phyloP scores from a whole-genome alignment of 768 basidiomycete species.

The Boletus subparvulus region DNA sequence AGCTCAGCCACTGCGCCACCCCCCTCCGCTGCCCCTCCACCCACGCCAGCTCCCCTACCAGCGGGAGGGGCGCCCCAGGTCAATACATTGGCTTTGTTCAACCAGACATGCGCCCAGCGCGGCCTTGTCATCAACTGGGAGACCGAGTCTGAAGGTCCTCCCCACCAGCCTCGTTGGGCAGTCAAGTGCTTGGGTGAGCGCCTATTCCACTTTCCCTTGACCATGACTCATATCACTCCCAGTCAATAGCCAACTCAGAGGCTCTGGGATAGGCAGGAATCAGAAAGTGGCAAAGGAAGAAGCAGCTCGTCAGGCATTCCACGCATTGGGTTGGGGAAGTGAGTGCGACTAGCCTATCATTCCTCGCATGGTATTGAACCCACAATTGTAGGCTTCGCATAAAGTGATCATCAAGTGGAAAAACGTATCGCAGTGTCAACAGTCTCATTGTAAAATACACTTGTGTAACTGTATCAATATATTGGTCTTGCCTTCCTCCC shows the following conservation, averaged over 20 bases:
- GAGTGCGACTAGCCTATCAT: conserved; percentile 1
- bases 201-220: not conserved
- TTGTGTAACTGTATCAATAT: conserved; percentile 3
- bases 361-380: not conserved
- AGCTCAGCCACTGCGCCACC: conserved; percentile 18
- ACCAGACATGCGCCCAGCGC: conserved; percentile 53
- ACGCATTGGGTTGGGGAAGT: conserved; percentile 52
- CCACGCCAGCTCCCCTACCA: conserved; percentile 19
- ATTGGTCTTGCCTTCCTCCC: not conserved
- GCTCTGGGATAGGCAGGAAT: conserved; percentile 52
- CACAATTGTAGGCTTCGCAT: conserved; percentile 14
- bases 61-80: conserved; percentile 23
- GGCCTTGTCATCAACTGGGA: conserved; percentile 46
- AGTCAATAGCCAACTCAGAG: conserved; percentile 55
- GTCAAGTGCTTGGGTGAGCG: conserved; percentile 53
- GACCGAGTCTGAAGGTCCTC: conserved; percentile 46
- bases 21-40: conserved; percentile 20
- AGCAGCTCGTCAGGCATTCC: conserved; percentile 60
- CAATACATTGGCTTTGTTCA: conserved; percentile 48
- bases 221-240: not conserved
- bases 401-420: not conserved
- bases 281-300: conserved; percentile 70
- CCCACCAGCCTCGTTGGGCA: conserved; percentile 58
- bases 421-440: not conserved
- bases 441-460: not conserved